These are phyloP conservation scores for Talaromyces stipitatus DNA, from an alignment of 495 filamentous ascomycete genomes.

Conservation along the genomic window DNA sequence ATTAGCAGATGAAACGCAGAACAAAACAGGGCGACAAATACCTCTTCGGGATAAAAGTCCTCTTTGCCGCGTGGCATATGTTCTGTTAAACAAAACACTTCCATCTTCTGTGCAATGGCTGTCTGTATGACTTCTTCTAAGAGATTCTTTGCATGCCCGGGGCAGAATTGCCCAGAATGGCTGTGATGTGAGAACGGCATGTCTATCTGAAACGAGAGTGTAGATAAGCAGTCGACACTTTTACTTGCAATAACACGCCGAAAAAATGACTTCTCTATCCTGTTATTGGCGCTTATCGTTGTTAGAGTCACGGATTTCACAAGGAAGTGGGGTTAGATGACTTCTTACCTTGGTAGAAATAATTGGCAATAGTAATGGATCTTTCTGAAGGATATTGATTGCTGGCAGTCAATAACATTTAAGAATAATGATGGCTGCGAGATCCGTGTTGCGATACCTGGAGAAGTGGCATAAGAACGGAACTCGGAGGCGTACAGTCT, in stretches of 20 bases:
- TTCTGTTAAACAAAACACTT: slow-evolving; percentile 84
- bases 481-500: background rate
- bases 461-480: background rate
- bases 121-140: slow-evolving; percentile 76
- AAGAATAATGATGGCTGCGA: background rate
- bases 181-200: slow-evolving; percentile 99
- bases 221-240: background rate
- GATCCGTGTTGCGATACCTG: background rate
- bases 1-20: background rate
- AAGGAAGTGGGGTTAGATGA: background rate
- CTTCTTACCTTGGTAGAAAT: background rate
- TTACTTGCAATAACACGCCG: background rate
- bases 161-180: slow-evolving; percentile 96
- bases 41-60: slow-evolving; percentile 93
- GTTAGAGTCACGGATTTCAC: background rate
- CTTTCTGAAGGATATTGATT: background rate
- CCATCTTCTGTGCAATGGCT: slow-evolving; percentile 72
- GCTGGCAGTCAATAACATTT: background rate
- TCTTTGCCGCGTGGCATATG: slow-evolving; percentile 77
- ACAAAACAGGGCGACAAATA: slow-evolving; percentile 17
- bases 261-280: background rate
- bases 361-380: background rate
- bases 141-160: slow-evolving; percentile 71
- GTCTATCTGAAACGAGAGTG: background rate
- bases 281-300: background rate